These are phyloP conservation scores for Nakazawaea holstii DNA, from an alignment of 805 yeast species.

Conservation along the genomic window DNA sequence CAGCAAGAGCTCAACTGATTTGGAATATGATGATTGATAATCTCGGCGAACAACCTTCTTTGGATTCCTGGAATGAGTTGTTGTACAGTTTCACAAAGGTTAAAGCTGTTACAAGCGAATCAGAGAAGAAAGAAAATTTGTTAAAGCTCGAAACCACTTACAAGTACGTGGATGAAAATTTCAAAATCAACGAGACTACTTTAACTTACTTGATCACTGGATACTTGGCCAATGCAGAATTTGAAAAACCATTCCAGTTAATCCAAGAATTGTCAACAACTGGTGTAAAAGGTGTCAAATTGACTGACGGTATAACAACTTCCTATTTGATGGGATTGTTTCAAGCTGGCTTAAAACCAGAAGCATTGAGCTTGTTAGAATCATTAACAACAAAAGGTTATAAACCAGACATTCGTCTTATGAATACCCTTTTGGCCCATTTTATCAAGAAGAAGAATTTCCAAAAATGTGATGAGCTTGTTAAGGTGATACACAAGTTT, in stretches of 20 bases:
- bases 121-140: constrained; percentile 20
- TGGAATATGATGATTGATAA: constrained; percentile 44
- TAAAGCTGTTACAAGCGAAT: constrained; percentile 16
- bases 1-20: constrained; percentile 33
- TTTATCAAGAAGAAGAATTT: constrained; percentile 34
- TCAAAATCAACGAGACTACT: constrained; percentile 41
- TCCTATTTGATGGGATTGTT: constrained; percentile 31
- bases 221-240: constrained; percentile 34
- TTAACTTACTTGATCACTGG: constrained; percentile 42
- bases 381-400: constrained; percentile 27
- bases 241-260: constrained; percentile 36
- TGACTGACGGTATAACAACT: constrained; percentile 39
- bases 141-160: constrained; percentile 32
- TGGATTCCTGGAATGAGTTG: constrained; percentile 55
- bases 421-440: constrained; percentile 44
- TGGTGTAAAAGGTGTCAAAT: constrained; percentile 28
- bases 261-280: constrained; percentile 23
- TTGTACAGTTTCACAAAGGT: constrained; percentile 28
- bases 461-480: constrained; percentile 35
- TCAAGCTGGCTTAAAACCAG: constrained; percentile 30
- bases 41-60: constrained; percentile 28
- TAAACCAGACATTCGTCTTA: constrained; percentile 40
- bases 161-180: constrained; percentile 22
- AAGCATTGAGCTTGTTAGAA: constrained; percentile 29
- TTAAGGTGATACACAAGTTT: constrained; percentile 16